phyloP scores from a whole-genome alignment of 192 early-diverging fungal species.

The Ambispora gerdemannii region DNA sequence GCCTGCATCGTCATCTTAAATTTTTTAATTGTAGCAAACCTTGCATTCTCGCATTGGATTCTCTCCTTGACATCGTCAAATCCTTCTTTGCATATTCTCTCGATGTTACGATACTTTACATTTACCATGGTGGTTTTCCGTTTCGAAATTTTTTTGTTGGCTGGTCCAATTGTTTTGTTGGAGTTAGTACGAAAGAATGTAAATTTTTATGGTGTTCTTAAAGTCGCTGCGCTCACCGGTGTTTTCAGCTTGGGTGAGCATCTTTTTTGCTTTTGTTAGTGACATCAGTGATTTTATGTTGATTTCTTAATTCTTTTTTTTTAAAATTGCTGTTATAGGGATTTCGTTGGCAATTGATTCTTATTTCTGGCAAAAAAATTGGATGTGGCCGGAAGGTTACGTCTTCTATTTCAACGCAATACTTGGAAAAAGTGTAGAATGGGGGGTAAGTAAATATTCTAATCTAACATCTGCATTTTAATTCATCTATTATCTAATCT shows the following conservation, averaged over 20 bases:
- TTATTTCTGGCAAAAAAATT: conserved; percentile 66
- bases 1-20: too few species aligned
- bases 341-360: conserved; percentile 64
- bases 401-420: conserved; percentile 79
- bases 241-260: conserved; percentile 32
- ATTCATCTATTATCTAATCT: background rate
- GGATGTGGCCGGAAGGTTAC: conserved; percentile 68
- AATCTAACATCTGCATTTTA: background rate
- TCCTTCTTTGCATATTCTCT: conserved; percentile 27
- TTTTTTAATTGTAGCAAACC: conserved; percentile 34
- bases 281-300: background rate
- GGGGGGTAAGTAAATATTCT: conserved; percentile 48
- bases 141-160: conserved; percentile 49
- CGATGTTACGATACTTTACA: conserved; percentile 46
- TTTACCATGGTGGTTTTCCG: conserved; percentile 50
- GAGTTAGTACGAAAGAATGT: conserved; percentile 36
- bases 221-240: conserved; percentile 31
- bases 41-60: conserved; percentile 45
- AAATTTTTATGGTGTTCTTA: conserved; percentile 27
- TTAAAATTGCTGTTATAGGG: conserved; percentile 26
- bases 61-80: conserved; percentile 27
- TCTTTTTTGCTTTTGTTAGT: background rate
- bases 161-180: conserved; percentile 40
- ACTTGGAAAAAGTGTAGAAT: conserved; percentile 60
- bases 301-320: background rate